Conservation (phyloP, 202 grass and related monocot genomes). For the Sporobolus alterniflorus region DNA sequence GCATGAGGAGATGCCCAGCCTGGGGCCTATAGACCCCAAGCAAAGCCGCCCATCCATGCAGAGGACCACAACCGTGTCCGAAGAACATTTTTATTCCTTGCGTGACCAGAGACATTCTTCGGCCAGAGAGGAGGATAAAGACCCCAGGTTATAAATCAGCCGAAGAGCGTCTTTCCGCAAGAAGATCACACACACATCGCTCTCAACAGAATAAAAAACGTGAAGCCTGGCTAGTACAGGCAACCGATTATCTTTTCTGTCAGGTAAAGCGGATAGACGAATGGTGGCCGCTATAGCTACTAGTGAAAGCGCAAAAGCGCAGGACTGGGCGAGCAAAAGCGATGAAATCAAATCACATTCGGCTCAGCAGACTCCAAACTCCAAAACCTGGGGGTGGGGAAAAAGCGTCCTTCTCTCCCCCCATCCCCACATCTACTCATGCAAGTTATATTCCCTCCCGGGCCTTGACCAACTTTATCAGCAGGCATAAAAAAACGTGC, state of each 20-base stretch:
- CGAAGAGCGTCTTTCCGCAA: constrained; percentile 32
- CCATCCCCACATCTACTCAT: constrained; percentile 34
- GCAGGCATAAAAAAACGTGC: too few species aligned
- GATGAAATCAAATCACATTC: constrained; percentile 42
- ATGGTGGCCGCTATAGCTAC: not conserved
- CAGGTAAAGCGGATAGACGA: constrained; percentile 42
- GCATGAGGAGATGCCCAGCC: not conserved
- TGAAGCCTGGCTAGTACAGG: not conserved
- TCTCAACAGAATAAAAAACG: too few species aligned
- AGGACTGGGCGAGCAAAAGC: constrained; percentile 51
- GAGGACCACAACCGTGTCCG: constrained; percentile 37
- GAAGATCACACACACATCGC: too few species aligned
- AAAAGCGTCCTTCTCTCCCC: constrained; percentile 13
- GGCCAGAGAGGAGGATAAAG: constrained; percentile 21
- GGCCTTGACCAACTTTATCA: constrained; percentile 52
- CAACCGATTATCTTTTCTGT: constrained; percentile 31
- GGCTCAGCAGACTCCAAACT: constrained; percentile 1
- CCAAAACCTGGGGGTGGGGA: constrained; percentile 21
- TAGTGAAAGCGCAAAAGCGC: not conserved
- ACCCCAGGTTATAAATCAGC: constrained; percentile 52
- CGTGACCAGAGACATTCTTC: constrained; percentile 16
- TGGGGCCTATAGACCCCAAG: constrained; percentile 4
- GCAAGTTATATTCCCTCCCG: constrained; percentile 25
- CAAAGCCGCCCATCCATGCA: not conserved
- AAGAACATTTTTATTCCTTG: constrained; percentile 13